These are phyloP conservation scores for Exserohilum turcica DNA, from an alignment of 2,329 filamentous ascomycete genomes.

Conservation along the genomic window DNA sequence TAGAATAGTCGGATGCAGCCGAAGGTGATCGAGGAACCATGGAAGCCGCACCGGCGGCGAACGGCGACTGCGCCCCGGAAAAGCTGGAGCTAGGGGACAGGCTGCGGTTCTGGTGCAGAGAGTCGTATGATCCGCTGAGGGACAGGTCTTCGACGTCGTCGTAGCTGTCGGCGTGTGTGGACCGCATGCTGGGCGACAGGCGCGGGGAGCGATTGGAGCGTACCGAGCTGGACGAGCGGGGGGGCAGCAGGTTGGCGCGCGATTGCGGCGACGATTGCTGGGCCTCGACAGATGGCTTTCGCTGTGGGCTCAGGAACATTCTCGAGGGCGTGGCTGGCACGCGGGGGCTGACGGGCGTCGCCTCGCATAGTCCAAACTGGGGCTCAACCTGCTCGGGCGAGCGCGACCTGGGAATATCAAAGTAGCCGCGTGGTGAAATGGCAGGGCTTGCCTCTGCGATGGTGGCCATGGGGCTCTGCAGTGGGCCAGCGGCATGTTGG, in stretches of 20 bases:
- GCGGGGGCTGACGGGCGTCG: slow-evolving; percentile 49
- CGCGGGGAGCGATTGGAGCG: slow-evolving; percentile 40
- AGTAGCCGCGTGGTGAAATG: slow-evolving; percentile 48
- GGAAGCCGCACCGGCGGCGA: slow-evolving; percentile 66
- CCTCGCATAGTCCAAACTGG: slow-evolving; percentile 50
- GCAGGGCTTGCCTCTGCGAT: slow-evolving; percentile 42
- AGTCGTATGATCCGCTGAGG: slow-evolving; percentile 64
- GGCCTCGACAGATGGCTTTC: slow-evolving; percentile 50
- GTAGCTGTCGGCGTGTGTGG: slow-evolving; percentile 58
- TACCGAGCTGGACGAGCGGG: slow-evolving; percentile 48
- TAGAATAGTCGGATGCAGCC: slow-evolving; percentile 78
- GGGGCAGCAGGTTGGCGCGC: slow-evolving; percentile 45
- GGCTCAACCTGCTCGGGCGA: slow-evolving; percentile 54
- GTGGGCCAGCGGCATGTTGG: slow-evolving; percentile 33
- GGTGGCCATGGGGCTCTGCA: slow-evolving; percentile 40
- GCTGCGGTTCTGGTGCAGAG: slow-evolving; percentile 69
- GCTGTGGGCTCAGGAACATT: slow-evolving; percentile 44
- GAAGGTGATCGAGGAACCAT: slow-evolving; percentile 76
- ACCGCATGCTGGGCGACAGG: slow-evolving; percentile 53
- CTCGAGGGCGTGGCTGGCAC: slow-evolving; percentile 40
- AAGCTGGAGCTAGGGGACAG: slow-evolving; percentile 73
- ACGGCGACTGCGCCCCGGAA: slow-evolving; percentile 65
- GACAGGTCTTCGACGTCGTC: slow-evolving; percentile 73
- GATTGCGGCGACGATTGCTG: slow-evolving; percentile 32
- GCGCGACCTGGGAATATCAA: slow-evolving; percentile 52